These are phyloP conservation scores for Diaporthe humulicola DNA, from an alignment of 2,329 filamentous ascomycete genomes.

Conservation along the genomic window DNA sequence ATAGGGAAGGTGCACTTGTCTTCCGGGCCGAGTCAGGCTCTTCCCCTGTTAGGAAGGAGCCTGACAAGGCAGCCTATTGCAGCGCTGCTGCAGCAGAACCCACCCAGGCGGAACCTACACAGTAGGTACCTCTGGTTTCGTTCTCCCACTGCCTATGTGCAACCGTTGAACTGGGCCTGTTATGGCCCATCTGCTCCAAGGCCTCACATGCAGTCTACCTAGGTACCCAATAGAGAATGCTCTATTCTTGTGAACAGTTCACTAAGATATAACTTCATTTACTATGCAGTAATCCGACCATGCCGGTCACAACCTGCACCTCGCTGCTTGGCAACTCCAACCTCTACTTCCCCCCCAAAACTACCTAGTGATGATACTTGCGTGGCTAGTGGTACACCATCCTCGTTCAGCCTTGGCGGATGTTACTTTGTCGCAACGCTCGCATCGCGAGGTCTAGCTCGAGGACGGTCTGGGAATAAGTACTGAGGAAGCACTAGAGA, in stretches of 20 bases:
- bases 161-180: neutral
- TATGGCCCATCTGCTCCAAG: neutral
- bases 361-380: too few species aligned
- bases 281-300: neutral
- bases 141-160: neutral
- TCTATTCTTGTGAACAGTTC: too few species aligned
- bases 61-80: neutral
- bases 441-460: neutral
- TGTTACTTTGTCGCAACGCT: neutral
- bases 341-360: neutral
- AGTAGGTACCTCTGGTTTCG: neutral
- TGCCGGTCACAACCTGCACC: neutral
- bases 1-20: slow-evolving; percentile 10
- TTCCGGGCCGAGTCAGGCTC: slow-evolving; percentile 7
- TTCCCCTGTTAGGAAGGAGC: neutral
- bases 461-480: neutral
- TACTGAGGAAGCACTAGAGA: neutral
- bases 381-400: neutral
- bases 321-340: neutral
- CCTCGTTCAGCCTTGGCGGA: neutral
- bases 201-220: too few species aligned
- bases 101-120: neutral
- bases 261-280: too few species aligned
- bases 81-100: too few species aligned
- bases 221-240: too few species aligned